Conservation (phyloP, 2,329 filamentous ascomycete genomes). For the Tolypocladium tundrense region DNA sequence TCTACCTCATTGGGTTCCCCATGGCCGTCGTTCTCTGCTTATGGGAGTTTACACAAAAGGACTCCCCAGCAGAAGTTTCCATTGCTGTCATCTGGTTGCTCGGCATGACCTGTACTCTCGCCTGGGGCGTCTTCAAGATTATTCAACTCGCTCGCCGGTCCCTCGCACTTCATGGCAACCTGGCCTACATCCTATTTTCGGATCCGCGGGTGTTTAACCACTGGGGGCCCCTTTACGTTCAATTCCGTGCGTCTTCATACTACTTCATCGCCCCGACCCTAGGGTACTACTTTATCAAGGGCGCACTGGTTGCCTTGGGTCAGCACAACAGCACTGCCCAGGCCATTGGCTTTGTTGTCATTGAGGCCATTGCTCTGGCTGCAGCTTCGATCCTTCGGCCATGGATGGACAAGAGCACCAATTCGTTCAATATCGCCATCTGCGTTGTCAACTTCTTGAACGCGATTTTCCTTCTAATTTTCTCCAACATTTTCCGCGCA, state of each 20-base stretch:
- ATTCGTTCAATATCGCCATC: slow-evolving; percentile 92
- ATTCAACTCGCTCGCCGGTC: slow-evolving; percentile 82
- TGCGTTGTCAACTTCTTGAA: slow-evolving; percentile 85
- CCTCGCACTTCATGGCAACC: slow-evolving; percentile 86
- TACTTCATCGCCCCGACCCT: slow-evolving; percentile 84
- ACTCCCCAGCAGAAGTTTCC: slow-evolving; percentile 78
- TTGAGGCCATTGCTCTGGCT: slow-evolving; percentile 72
- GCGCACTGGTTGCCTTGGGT: slow-evolving; percentile 75
- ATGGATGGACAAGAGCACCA: slow-evolving; percentile 99
- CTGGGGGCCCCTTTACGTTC: slow-evolving; percentile 96
- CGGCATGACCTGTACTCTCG: slow-evolving; percentile 65
- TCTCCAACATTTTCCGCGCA: slow-evolving; percentile 77
- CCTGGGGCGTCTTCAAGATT: slow-evolving; percentile 83
- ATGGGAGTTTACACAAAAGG: slow-evolving; percentile 82
- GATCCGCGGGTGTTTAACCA: slow-evolving; percentile 88
- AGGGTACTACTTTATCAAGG: slow-evolving; percentile 70
- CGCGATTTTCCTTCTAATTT: slow-evolving; percentile 78
- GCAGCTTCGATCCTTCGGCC: slow-evolving; percentile 71
- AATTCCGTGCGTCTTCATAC: slow-evolving; percentile 91
- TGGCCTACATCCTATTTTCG: slow-evolving; percentile 92
- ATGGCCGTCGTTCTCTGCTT: slow-evolving; percentile 84
- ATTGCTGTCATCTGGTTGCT: slow-evolving; percentile 83
- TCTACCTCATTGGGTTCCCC: slow-evolving; percentile 83
- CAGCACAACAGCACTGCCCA: slow-evolving; percentile 64
- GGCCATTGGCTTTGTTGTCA: slow-evolving; percentile 70